These are phyloP conservation scores for Penicillium crustosum DNA, from an alignment of 2,329 filamentous ascomycete genomes.

Conservation along the genomic window DNA sequence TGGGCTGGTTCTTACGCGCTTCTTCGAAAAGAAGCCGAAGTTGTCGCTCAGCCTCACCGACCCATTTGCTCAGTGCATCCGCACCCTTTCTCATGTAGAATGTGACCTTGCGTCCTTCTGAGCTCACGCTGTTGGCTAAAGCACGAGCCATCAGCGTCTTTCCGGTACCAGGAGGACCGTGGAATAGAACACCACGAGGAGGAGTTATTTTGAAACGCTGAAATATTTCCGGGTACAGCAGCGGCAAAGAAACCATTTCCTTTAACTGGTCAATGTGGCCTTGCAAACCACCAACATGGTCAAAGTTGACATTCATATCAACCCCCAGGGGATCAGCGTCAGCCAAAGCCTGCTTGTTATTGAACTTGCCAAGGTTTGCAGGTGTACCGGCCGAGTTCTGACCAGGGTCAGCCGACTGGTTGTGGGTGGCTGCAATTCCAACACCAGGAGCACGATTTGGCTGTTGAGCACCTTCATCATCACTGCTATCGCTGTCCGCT, in stretches of 20 bases:
- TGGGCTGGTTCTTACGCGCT: constrained; percentile 90
- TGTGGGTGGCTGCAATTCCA: constrained; percentile 51
- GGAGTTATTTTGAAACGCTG: constrained; percentile 88
- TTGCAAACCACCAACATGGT: constrained; percentile 86
- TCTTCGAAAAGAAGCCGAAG: constrained; percentile 92
- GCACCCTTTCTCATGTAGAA: constrained; percentile 99
- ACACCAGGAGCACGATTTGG: constrained; percentile 53
- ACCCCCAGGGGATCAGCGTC: constrained; percentile 94
- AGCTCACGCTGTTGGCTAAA: constrained; percentile 84
- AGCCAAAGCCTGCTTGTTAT: constrained; percentile 85
- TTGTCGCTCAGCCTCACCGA: constrained; percentile 95
- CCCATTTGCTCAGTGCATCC: constrained; percentile 97
- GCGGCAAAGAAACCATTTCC: constrained; percentile 94
- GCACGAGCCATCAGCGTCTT: constrained; percentile 96
- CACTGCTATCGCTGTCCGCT: constrained; percentile 92
- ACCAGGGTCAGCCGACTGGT: constrained; percentile 57
- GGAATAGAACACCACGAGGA: constrained; percentile 91
- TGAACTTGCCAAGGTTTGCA: constrained; percentile 87
- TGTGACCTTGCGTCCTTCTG: constrained; percentile 88
- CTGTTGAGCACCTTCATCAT: constrained; percentile 77
- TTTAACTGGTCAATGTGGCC: constrained; percentile 96
- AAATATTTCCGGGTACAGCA: constrained; percentile 95
- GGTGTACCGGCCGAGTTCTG: constrained; percentile 61
- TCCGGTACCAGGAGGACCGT: constrained; percentile 94
- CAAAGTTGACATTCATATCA: constrained; percentile 88